Evolutionary conservation across 257 asterid species (phyloP), one percentile per base, ranked within the genome.

Genomic region (Ehretia macrophylla): DNA sequence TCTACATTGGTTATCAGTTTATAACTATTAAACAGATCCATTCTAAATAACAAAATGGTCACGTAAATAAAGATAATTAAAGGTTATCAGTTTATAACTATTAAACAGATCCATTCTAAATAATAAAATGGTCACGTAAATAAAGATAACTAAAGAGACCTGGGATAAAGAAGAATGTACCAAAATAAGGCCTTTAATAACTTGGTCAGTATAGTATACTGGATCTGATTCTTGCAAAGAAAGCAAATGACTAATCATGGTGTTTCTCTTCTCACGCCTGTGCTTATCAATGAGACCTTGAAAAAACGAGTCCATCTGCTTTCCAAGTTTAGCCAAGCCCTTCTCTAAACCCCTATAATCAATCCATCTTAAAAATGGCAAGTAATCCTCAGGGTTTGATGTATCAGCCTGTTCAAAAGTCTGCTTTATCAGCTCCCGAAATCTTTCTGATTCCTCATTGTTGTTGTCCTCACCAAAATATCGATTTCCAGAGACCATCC

Each of bases 191-290:
- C 81, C 72, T 76, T 76, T 80, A 65, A 83, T 80, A 68, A 68
- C 67, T 11, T n/a, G 68, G 56, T 83, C 85, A 0, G 83, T 71
- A 59, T 80, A 83, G 38, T 64, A 69, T 37, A 75, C 81, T 0
- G 85, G 81, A 17, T 83, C 71, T 0, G 80, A 55, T n/a, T 78
- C 77, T 42, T 81, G 87, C 63, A 83, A 55, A 46, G 73, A 60
- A 17, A 83, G 75, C 70, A 83, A 40, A 57, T 83, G 85, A 72
- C 58, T 72, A 0, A 83, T 78, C 85, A 83, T 81, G 8, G 80
- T 69, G 18, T 69, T 69, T 10, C 62, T 58, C 48, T 40, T 61
- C 14, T 46, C 58, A 0, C 11, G 20, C 1, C 75, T 56, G 12
- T 65, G 78, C 35, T 74, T 87, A 46, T 78, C 83, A 37, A 83